Percentiles rank a stretch among this genome's conserved stretches.
Evolutionary conservation across 306 rosid species (phyloP).

Genomic region (Castanea mollissima): DNA sequence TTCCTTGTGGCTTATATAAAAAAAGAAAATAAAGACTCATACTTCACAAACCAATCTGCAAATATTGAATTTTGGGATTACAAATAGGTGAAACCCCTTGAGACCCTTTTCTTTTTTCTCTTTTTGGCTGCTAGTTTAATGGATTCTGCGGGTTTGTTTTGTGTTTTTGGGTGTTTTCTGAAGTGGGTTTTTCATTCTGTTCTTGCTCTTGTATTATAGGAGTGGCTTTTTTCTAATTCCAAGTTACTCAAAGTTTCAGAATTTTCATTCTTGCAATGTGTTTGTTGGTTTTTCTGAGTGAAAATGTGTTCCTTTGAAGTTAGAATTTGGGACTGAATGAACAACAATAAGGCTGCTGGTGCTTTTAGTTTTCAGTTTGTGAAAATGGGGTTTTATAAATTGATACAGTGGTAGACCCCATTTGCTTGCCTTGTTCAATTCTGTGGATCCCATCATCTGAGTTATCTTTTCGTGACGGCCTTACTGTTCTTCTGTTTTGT

Average conservation of each 20-base stretch:
- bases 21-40: too few species aligned
- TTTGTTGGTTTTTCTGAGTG: conserved; percentile 28
- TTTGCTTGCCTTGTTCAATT: conserved; percentile 23
- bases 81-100: conserved; percentile 18
- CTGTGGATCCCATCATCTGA: conserved; percentile 14
- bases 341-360: neutral
- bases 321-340: neutral
- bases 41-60: conserved; percentile 3
- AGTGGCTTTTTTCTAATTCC: conserved; percentile 11
- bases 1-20: neutral
- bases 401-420: conserved; percentile 25
- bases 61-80: conserved; percentile 23
- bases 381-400: conserved; percentile 15
- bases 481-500: neutral
- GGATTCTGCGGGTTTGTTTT: too few species aligned
- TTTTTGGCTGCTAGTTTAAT: too few species aligned
- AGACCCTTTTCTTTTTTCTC: too few species aligned
- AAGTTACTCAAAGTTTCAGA: conserved; percentile 8
- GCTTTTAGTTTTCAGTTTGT: neutral
- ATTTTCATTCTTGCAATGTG: conserved; percentile 25
- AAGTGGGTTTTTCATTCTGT: too few species aligned
- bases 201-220: neutral
- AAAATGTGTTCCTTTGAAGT: neutral
- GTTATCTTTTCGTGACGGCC: conserved; percentile 1
- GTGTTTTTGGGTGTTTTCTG: too few species aligned